These are phyloP conservation scores for Cadophora malorum DNA, from an alignment of 2,329 filamentous ascomycete genomes.

Conservation along the genomic window DNA sequence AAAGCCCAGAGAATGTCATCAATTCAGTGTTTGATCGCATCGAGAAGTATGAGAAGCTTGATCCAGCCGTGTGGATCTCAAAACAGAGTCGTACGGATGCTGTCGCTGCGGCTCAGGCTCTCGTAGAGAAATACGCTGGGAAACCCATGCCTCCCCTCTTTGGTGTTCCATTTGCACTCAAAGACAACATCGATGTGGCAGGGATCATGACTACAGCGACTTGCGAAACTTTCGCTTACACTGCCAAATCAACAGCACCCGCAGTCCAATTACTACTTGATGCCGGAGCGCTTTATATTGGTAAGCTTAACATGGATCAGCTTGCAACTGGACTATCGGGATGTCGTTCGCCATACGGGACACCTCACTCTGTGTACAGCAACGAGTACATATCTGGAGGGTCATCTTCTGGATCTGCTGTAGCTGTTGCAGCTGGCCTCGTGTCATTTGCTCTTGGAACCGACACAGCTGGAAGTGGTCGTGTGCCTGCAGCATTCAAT, in stretches of 20 bases:
- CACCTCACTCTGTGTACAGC: conserved; percentile 58
- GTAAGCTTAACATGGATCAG: conserved; percentile 66
- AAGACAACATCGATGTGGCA: conserved; percentile 61
- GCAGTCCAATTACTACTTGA: conserved; percentile 55
- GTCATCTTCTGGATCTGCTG: conserved; percentile 59
- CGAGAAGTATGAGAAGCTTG: conserved; percentile 53
- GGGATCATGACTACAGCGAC: conserved; percentile 58
- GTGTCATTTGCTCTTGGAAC: conserved; percentile 60
- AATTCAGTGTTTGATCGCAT: conserved; percentile 55
- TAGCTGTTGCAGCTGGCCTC: conserved; percentile 57
- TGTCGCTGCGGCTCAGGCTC: conserved; percentile 49
- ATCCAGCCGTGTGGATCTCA: conserved; percentile 59
- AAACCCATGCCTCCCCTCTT: conserved; percentile 58
- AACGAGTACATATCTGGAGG: conserved; percentile 59
- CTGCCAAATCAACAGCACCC: conserved; percentile 52
- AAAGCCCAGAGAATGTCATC: conserved; percentile 50
- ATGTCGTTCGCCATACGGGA: conserved; percentile 63
- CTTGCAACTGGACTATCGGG: conserved; percentile 66
- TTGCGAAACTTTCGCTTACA: conserved; percentile 56
- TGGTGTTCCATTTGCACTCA: conserved; percentile 62
- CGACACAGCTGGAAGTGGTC: conserved; percentile 58
- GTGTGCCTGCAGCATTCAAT: conserved; percentile 57
- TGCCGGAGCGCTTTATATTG: conserved; percentile 61
- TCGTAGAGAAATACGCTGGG: conserved; percentile 49
- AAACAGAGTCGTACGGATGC: conserved; percentile 49